Conservation (phyloP, 345 rosid genomes). For the Populus davidiana region DNA sequence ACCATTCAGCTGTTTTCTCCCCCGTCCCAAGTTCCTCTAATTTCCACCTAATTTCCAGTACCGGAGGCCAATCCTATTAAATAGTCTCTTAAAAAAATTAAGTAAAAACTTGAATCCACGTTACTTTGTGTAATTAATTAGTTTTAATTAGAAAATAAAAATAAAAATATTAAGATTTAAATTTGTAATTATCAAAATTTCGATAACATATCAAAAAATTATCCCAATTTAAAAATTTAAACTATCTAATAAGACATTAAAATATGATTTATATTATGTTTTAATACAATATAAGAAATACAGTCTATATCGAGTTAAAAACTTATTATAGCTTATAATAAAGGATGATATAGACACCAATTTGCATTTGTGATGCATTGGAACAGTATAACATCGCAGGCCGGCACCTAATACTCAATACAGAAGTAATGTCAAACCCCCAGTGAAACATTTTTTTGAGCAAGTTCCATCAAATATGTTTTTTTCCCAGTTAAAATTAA, state of each 20-base stretch:
- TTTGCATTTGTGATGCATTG: neutral
- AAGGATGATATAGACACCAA: neutral
- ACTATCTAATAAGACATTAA: rapidly evolving
- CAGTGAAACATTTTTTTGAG: neutral
- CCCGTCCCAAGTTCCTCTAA: neutral
- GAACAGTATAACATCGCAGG: neutral
- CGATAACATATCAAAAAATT: rapidly evolving
- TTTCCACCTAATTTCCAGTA: neutral
- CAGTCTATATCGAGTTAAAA: neutral
- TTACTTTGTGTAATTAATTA: too few relatives aligned
- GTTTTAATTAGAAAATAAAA: too few relatives aligned
- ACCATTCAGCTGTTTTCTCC: neutral
- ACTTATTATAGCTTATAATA: neutral
- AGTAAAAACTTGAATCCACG: too few relatives aligned
- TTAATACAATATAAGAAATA: too few relatives aligned
- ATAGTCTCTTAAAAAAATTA: too few relatives aligned
- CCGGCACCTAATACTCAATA: neutral
- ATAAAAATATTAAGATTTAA: too few relatives aligned
- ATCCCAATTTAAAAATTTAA: too few relatives aligned
- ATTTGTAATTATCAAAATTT: rapidly evolving
- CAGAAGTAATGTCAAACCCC: neutral
- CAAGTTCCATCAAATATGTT: neutral
- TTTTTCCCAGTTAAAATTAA: neutral
- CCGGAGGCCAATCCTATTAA: neutral
- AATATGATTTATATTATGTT: too few relatives aligned